phyloP scores from a whole-genome alignment of 2,329 filamentous ascomycete species.

The Cladobotryum mycophilum region DNA sequence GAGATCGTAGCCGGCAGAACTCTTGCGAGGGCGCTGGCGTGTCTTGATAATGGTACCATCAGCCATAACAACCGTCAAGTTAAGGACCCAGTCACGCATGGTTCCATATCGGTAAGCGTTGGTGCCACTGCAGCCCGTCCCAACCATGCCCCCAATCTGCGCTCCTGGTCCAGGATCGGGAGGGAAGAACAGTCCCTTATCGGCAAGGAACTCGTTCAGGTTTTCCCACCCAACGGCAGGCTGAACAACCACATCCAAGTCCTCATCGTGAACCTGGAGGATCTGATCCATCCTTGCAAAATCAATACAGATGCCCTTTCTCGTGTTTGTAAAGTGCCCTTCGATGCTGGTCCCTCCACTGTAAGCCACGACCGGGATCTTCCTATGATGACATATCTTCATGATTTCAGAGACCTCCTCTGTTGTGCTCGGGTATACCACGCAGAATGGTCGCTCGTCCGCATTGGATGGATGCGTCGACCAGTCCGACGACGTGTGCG shows the following conservation, averaged over 20 bases:
- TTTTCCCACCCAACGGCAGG: conserved; percentile 81
- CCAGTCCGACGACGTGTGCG: conserved; percentile 57
- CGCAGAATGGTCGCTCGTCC: conserved; percentile 53
- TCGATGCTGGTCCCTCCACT: conserved; percentile 85
- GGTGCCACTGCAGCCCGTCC: conserved; percentile 68
- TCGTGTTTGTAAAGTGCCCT: conserved; percentile 78
- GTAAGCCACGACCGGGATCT: conserved; percentile 81
- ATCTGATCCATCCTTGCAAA: conserved; percentile 82
- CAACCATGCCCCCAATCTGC: conserved; percentile 86
- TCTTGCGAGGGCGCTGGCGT: conserved; percentile 79
- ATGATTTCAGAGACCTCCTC: conserved; percentile 82
- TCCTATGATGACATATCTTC: conserved; percentile 75
- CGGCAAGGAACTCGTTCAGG: conserved; percentile 69
- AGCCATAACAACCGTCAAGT: conserved; percentile 79
- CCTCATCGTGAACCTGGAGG: conserved; percentile 67
- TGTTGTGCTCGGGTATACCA: conserved; percentile 71
- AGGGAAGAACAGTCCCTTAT: conserved; percentile 80
- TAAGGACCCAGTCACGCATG: conserved; percentile 90
- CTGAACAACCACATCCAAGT: conserved; percentile 71
- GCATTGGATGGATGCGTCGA: conserved; percentile 49
- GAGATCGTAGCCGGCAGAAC: conserved; percentile 85
- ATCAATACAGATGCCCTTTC: conserved; percentile 79
- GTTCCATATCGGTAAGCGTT: conserved; percentile 91
- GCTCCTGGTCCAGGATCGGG: conserved; percentile 87
- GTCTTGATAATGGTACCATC: conserved; percentile 90